phyloP scores from a whole-genome alignment of 176 grass and related monocot genomes.

The Otatea glauca region DNA sequence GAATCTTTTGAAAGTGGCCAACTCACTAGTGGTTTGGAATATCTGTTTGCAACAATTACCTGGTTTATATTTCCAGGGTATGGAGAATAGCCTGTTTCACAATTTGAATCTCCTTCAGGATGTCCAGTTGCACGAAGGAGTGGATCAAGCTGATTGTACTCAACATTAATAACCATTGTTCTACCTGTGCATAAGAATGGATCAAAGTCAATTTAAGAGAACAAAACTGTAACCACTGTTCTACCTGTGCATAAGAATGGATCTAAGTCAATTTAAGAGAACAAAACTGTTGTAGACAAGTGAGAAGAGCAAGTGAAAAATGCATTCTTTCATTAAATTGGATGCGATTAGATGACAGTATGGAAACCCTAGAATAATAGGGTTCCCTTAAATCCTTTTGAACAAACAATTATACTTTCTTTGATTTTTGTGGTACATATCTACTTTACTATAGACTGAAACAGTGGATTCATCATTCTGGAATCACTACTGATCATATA shows the following conservation, averaged over 20 bases:
- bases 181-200: too few relatives aligned
- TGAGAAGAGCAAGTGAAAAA: conserved; percentile 6
- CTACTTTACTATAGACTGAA: not conserved
- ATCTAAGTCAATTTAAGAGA: not conserved
- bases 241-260: conserved; percentile 62
- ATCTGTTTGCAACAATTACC: conserved; percentile 28
- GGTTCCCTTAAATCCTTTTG: not conserved
- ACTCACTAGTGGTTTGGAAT: not conserved
- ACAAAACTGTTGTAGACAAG: not conserved
- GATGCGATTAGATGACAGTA: conserved; percentile 3
- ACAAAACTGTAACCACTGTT: conserved; percentile 62
- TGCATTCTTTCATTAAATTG: not conserved
- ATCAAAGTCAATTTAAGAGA: too few relatives aligned
- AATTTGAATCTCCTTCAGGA: conserved; percentile 80
- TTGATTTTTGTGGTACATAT: not conserved
- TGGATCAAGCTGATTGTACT: conserved; percentile 90
- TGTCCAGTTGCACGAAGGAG: conserved; percentile 73
- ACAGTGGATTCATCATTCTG: not conserved
- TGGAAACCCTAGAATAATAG: not conserved
- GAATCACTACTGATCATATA: not conserved
- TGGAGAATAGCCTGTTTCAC: conserved; percentile 77
- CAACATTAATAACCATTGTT: conserved; percentile 68
- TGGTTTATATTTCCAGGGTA: conserved; percentile 92
- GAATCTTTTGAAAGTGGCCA: too few relatives aligned
- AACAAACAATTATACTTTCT: not conserved